Percentiles rank a stretch among this genome's conserved stretches.
Evolutionary conservation across 2,329 filamentous ascomycete species (phyloP).

Genomic region (Sclerotinia sclerotiorum): DNA sequence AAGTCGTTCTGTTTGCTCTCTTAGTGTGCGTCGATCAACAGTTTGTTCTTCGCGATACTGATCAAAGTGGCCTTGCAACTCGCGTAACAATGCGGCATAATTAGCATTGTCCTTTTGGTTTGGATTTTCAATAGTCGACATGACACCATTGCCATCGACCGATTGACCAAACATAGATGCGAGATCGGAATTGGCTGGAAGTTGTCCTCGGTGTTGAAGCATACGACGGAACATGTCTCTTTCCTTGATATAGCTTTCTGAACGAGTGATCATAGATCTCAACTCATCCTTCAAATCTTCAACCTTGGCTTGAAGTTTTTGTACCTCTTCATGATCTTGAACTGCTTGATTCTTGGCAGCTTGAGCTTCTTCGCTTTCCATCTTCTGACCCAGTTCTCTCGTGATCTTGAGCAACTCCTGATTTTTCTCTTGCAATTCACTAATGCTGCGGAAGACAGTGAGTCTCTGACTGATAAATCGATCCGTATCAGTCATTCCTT

Average conservation of each 20-base stretch:
- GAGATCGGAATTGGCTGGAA: constrained; percentile 60
- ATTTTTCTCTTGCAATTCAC: constrained; percentile 85
- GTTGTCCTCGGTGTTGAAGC: constrained; percentile 71
- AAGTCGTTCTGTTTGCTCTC: constrained; percentile 79
- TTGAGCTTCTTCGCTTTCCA: constrained; percentile 87
- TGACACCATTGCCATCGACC: constrained; percentile 56
- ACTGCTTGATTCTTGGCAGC: constrained; percentile 62
- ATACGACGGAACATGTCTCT: constrained; percentile 97
- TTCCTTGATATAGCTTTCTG: constrained; percentile 92
- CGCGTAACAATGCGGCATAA: constrained; percentile 76
- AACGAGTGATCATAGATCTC: constrained; percentile 74
- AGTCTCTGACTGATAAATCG: constrained; percentile 86
- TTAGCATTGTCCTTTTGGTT: constrained; percentile 62
- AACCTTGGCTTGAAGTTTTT: constrained; percentile 69
- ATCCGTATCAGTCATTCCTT: constrained; percentile 80
- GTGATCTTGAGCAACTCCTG: constrained; percentile 78
- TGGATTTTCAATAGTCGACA: constrained; percentile 57
- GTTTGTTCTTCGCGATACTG: constrained; percentile 82
- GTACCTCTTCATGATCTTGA: constrained; percentile 69
- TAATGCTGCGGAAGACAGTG: constrained; percentile 84
- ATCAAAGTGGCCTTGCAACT: constrained; percentile 88
- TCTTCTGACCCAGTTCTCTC: constrained; percentile 79
- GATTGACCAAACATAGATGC: constrained; percentile 71
- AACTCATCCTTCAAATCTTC: constrained; percentile 83
- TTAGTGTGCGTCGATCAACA: constrained; percentile 77